Evolutionary conservation across 192 early-diverging fungal genomes (phyloP).

Genomic region (Chytriomyces sp.): DNA sequence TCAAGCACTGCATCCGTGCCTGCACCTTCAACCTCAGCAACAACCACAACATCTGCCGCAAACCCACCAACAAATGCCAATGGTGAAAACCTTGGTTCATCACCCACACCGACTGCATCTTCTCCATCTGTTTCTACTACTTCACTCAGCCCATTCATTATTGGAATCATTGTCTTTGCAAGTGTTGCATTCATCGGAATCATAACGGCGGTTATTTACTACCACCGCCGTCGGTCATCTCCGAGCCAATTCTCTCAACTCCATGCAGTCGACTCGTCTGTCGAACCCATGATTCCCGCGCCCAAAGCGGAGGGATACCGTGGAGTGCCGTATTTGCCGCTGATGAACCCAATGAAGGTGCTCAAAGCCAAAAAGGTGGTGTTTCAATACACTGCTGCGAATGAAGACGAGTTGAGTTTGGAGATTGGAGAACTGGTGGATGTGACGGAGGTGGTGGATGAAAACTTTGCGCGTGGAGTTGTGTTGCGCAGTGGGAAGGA

Average conservation of each 20-base stretch:
- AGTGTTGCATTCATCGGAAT: too few species aligned
- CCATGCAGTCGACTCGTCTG: background rate
- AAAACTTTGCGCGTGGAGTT: background rate
- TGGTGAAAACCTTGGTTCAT: too few species aligned
- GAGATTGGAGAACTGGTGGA: conserved; percentile 15
- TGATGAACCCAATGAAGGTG: too few species aligned
- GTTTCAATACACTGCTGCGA: background rate
- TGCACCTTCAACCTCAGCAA: too few species aligned
- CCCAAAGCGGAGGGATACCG: background rate
- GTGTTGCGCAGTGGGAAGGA: background rate
- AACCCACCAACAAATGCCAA: too few species aligned
- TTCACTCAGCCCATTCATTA: too few species aligned
- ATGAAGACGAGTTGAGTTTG: conserved; percentile 9
- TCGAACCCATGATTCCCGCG: background rate
- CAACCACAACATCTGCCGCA: too few species aligned
- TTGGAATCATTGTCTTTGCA: too few species aligned
- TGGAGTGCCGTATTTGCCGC: background rate
- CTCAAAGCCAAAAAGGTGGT: background rate
- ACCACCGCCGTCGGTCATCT: background rate
- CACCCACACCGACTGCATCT: too few species aligned
- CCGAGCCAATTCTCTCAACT: background rate
- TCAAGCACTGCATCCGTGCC: too few species aligned
- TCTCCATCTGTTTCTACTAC: too few species aligned
- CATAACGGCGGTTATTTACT: background rate
- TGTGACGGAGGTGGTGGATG: conserved; percentile 7